These are phyloP conservation scores for Neonectria magnoliae DNA, from an alignment of 2,329 filamentous ascomycete species.

Conservation along the genomic window DNA sequence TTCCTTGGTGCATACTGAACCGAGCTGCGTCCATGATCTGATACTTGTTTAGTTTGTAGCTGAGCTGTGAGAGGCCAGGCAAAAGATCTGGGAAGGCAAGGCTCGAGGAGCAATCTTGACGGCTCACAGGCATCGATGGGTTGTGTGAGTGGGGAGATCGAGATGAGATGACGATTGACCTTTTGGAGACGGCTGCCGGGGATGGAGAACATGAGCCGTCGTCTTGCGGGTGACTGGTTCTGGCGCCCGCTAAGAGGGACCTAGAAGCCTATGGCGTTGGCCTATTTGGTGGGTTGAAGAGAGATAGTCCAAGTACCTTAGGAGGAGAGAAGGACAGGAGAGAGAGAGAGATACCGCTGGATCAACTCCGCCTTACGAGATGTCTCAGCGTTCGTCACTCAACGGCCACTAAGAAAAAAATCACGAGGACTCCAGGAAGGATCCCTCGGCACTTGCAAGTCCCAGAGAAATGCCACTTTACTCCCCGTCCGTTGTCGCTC, in stretches of 20 bases:
- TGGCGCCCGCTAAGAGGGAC: background rate
- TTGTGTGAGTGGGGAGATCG: background rate
- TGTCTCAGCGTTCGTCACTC: background rate
- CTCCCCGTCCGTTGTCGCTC: background rate
- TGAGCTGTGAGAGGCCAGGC: background rate
- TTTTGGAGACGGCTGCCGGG: constrained; percentile 6
- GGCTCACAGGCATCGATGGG: background rate
- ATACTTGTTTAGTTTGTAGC: background rate
- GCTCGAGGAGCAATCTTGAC: background rate
- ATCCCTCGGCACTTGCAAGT: background rate
- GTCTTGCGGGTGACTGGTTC: background rate
- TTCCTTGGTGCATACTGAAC: background rate
- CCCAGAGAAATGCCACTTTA: background rate
- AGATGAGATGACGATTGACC: constrained; percentile 1
- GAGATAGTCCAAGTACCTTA: background rate
- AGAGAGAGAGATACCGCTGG: background rate
- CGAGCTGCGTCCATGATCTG: background rate
- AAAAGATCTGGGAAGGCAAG: background rate
- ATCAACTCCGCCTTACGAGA: background rate
- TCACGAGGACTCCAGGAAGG: too few relatives aligned
- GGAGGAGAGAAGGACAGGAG: too few relatives aligned
- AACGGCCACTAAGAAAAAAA: background rate
- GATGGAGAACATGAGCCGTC: background rate
- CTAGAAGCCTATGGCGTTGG: background rate
- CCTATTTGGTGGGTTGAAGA: background rate